Percentiles rank a stretch among this genome's conserved stretches.
These are phyloP conservation scores for Penstemon davidsonii DNA, from an alignment of 257 asterid genomes.

Conservation along the genomic window DNA sequence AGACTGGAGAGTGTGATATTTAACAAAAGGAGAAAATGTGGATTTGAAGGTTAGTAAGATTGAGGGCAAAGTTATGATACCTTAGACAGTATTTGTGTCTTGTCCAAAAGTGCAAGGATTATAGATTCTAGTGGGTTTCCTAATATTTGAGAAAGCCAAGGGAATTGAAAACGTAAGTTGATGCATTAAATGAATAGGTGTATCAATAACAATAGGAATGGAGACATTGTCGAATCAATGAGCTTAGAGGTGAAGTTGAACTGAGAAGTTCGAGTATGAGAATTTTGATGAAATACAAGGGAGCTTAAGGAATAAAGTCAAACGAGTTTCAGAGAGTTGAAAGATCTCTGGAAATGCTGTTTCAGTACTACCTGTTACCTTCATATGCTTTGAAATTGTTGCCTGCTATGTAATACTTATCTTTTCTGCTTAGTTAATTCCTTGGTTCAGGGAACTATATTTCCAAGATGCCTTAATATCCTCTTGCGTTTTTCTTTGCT, in stretches of 20 bases:
- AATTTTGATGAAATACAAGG: slow-evolving; percentile 12
- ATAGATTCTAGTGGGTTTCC: background rate
- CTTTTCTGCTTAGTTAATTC: background rate
- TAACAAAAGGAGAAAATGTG: background rate
- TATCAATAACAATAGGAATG: background rate
- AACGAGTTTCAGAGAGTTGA: background rate
- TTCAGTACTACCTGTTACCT: background rate
- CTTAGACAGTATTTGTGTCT: background rate
- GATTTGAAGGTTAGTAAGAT: background rate
- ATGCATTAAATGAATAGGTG: background rate
- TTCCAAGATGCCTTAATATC: background rate
- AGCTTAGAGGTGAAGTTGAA: slow-evolving; percentile 12
- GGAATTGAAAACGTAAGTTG: slow-evolving; percentile 4
- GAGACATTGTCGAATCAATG: background rate
- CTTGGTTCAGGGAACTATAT: slow-evolving; percentile 3
- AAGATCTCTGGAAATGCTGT: background rate
- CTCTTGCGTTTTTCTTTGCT: slow-evolving; percentile 14
- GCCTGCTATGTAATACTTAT: background rate
- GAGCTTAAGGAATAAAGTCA: slow-evolving; percentile 9
- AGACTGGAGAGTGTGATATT: background rate
- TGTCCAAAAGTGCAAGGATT: background rate
- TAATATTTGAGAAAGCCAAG: background rate
- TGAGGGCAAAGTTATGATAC: background rate
- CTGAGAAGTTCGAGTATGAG: background rate
- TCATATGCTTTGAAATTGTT: background rate